phyloP scores from a whole-genome alignment of 768 basidiomycete genomes.

The Boletellus ananas region DNA sequence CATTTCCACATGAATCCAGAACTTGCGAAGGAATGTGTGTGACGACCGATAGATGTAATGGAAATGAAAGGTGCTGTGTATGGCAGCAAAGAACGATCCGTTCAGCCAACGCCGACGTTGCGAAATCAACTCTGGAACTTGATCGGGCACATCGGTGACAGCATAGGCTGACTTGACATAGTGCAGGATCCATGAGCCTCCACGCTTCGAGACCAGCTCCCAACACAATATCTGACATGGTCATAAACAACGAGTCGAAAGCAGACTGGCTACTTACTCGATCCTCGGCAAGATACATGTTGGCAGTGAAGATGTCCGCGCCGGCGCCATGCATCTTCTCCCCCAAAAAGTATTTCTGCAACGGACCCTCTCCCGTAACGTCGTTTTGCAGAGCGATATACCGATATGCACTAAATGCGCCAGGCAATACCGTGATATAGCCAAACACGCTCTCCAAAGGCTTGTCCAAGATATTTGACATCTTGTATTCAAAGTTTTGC shows the following conservation, averaged over 20 bases:
- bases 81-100: constrained; percentile 96
- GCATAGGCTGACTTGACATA: constrained; percentile 95
- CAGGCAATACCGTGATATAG: constrained; percentile 91
- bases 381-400: constrained; percentile 94
- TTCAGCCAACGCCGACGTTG: constrained; percentile 97
- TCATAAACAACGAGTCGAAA: constrained; percentile 4
- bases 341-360: constrained; percentile 96
- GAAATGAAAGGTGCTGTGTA: constrained; percentile 91
- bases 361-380: constrained; percentile 71
- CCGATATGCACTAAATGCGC: constrained; percentile 88
- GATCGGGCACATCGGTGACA: constrained; percentile 90
- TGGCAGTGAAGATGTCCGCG: constrained; percentile 90
- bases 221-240: constrained; percentile 79
- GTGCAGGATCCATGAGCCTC: constrained; percentile 87
- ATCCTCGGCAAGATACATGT: constrained; percentile 96
- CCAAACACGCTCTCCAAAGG: constrained; percentile 88
- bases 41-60: constrained; percentile 92
- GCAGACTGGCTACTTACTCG: constrained; percentile 40
- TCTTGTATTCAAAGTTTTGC: constrained; percentile 94
- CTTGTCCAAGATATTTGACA: constrained; percentile 91
- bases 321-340: constrained; percentile 91
- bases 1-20: constrained; percentile 94
- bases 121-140: constrained; percentile 91
- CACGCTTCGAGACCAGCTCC: constrained; percentile 95
- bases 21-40: constrained; percentile 77